These are phyloP conservation scores for Metschnikowia kofuensis DNA, from an alignment of 805 yeast species.

Conservation along the genomic window DNA sequence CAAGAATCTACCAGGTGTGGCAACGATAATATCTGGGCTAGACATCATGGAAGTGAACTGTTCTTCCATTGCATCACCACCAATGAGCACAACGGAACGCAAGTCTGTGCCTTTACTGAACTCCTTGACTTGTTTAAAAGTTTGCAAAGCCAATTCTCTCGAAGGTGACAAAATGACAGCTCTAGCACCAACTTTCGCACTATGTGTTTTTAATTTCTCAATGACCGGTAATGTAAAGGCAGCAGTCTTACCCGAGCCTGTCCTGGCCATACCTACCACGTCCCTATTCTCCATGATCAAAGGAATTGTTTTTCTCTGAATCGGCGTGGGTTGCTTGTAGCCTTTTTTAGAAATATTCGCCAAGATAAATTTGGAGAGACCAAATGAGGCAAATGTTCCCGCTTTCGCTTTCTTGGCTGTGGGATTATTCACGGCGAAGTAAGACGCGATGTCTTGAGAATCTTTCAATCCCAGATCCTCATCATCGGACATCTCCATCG, in stretches of 20 bases:
- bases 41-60: conserved; percentile 91
- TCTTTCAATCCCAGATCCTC: conserved; percentile 33
- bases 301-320: conserved; percentile 94
- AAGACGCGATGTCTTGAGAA: conserved; percentile 45
- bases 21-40: conserved; percentile 92
- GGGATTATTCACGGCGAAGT: conserved; percentile 41
- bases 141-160: conserved; percentile 94
- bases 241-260: conserved; percentile 99
- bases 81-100: conserved; percentile 77
- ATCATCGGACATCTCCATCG: conserved; percentile 51
- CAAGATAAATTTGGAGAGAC: conserved; percentile 70
- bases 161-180: conserved; percentile 91
- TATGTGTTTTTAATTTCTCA: conserved; percentile 78
- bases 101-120: conserved; percentile 82
- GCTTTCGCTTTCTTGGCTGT: conserved; percentile 58
- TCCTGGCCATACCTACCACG: conserved; percentile 99
- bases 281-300: conserved; percentile 82
- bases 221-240: conserved; percentile 90
- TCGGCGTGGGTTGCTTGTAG: conserved; percentile 93
- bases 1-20: conserved; percentile 96
- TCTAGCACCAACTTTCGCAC: conserved; percentile 84
- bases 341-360: conserved; percentile 80
- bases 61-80: conserved; percentile 98
- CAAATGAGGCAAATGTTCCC: conserved; percentile 89
- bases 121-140: conserved; percentile 83